phyloP scores from a whole-genome alignment of 129 eudicot genomes.

The Dittrichia graveolens region DNA sequence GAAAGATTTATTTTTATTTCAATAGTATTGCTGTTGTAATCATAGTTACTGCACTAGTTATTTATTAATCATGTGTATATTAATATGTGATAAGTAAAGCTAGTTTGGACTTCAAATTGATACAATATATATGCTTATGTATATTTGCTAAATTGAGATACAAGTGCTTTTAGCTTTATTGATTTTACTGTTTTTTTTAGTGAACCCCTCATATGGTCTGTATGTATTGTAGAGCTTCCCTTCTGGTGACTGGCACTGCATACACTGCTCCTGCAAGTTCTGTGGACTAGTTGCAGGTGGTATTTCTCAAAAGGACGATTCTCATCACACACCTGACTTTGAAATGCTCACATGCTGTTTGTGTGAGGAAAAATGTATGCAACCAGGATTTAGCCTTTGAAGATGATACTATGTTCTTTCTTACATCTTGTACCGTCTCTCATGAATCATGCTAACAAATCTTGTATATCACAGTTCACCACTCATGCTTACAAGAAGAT shows the following conservation, averaged over 20 bases:
- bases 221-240: constrained; percentile 61
- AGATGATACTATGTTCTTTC: constrained; percentile 2
- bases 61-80: too few species aligned
- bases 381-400: constrained; percentile 4
- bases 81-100: not conserved
- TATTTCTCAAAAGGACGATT: constrained; percentile 36
- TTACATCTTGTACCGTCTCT: not conserved
- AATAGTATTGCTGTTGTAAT: too few species aligned
- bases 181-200: not conserved
- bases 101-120: not conserved
- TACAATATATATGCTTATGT: not conserved
- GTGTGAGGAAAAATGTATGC: constrained; percentile 89
- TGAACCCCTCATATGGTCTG: constrained; percentile 12
- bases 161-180: not conserved
- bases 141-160: not conserved
- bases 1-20: too few species aligned
- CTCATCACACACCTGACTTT: constrained; percentile 15
- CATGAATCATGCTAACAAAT: constrained; percentile 18
- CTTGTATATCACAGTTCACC: constrained; percentile 59
- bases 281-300: constrained; percentile 55
- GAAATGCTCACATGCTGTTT: constrained; percentile 55
- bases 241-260: constrained; percentile 87
- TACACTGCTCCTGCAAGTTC: constrained; percentile 84
- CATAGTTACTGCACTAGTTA: too few species aligned
- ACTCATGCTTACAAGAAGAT: constrained; percentile 44